A percentile compares a stretch with the other conserved stretches of the same genome.
These are phyloP conservation scores for Neurospora sp. DNA, from an alignment of 495 filamentous ascomycete species.

Conservation along the genomic window DNA sequence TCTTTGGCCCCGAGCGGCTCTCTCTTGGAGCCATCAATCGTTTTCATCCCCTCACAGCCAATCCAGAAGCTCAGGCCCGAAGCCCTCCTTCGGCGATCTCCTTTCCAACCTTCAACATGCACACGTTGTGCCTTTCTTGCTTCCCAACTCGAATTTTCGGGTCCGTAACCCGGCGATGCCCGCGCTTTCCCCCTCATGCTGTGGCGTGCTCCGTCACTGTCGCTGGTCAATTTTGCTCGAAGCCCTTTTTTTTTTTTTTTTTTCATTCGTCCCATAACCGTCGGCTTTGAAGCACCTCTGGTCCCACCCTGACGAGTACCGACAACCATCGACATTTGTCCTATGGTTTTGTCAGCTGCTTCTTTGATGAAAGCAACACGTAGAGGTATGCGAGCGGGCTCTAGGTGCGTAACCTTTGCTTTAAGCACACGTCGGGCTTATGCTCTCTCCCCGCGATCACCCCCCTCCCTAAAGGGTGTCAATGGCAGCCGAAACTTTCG, in stretches of 20 bases:
- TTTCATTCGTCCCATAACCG: background rate
- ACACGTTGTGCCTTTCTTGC: background rate
- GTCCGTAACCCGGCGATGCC: background rate
- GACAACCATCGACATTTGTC: too few relatives aligned
- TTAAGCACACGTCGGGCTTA: too few relatives aligned
- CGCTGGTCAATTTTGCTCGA: too few relatives aligned
- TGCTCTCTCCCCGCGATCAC: too few relatives aligned
- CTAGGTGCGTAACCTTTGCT: too few relatives aligned
- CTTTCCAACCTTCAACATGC: background rate
- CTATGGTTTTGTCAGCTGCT: too few relatives aligned
- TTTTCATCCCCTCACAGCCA: background rate
- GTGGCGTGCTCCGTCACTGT: background rate
- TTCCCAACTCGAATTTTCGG: background rate
- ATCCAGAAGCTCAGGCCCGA: background rate
- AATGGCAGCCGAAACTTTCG: too few relatives aligned
- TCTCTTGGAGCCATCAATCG: background rate
- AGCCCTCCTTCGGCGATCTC: background rate
- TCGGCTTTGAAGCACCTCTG: background rate
- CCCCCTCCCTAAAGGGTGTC: too few relatives aligned
- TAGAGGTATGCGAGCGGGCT: too few relatives aligned
- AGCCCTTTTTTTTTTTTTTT: background rate
- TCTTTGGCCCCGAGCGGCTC: background rate
- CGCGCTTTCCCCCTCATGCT: background rate
- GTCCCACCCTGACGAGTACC: too few relatives aligned
- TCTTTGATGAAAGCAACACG: too few relatives aligned